phyloP scores from a whole-genome alignment of 2,329 filamentous ascomycete species.

The Tricladium varicosporioides region DNA sequence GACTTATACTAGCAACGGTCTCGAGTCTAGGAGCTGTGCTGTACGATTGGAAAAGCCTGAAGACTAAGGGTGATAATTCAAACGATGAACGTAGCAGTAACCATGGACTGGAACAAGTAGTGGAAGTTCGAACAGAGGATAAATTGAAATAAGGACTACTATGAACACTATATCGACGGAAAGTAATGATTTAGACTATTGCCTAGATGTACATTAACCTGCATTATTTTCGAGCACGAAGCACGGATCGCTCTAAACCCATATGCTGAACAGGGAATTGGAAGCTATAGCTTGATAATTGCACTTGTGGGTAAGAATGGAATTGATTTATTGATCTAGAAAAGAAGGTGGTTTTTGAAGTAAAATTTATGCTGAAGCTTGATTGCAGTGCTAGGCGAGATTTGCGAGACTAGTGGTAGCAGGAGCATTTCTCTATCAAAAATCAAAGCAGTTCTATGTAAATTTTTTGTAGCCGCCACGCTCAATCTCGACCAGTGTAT shows the following conservation, averaged over 20 bases:
- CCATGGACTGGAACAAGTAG: neutral
- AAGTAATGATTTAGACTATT: neutral
- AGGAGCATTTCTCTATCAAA: too few relatives aligned
- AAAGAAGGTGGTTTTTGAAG: too few relatives aligned
- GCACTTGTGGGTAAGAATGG: too few relatives aligned
- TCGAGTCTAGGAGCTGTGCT: neutral
- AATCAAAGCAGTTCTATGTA: too few relatives aligned
- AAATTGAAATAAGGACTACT: neutral
- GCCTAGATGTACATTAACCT: neutral
- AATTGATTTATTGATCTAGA: too few relatives aligned
- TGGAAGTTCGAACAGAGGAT: neutral
- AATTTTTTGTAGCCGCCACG: too few relatives aligned
- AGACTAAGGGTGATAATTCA: neutral
- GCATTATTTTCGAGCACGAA: neutral
- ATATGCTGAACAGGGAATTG: too few relatives aligned
- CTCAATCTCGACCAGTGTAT: too few relatives aligned
- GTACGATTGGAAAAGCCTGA: neutral
- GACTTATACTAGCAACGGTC: neutral
- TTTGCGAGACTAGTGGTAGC: too few relatives aligned
- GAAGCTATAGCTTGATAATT: too few relatives aligned
- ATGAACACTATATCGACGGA: neutral
- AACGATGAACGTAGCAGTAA: neutral
- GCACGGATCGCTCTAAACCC: neutral
- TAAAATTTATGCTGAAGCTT: too few relatives aligned
- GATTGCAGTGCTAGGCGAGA: too few relatives aligned